Base-by-base conservation (phyloP, 1,284 basidiomycete species). In the Fistulinella cinereoalba region DNA sequence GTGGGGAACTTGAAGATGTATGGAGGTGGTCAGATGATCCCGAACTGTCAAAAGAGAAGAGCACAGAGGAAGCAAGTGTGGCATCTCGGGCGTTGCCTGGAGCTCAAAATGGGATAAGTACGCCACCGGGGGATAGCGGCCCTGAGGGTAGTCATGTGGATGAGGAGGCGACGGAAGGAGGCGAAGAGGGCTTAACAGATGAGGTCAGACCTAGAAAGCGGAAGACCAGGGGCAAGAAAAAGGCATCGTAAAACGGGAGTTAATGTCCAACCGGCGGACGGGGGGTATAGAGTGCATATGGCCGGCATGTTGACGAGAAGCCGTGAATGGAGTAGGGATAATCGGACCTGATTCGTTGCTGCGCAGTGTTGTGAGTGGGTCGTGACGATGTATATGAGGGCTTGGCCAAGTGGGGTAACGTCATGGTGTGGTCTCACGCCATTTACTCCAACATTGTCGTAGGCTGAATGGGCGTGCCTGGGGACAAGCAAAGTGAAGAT, bases 21-120 rank as follows among this genome's bases (percentile, higher is more conserved):
- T 89, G 83, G 83, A 64, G 54, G 13, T 89, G 84, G 83, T 70
- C 66, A 43, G 85, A 87, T 57, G 68, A 66, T 13, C 61, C 67
- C 16, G 62, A 67, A 41, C 52, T 64, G 56, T 54, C 54, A 40
- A 23, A 51, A 39, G 12, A 41, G 52, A 55, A 54, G 44, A 39
- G 22, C 18, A 44, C 32, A 36, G 33, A 43, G 34, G 50, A 49
- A 47, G 52, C 10, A 34, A 6, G 24, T 37, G 44, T 44, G 47
- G 46, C 27, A 47, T 36, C 36, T 43, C 46, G 42, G 52, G 53
- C 12, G 36, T 44, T 62, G 42, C 47, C 52, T 25, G 43, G 45
- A 8, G 48, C 37, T 34, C 42, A 39, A 47, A 54, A 58, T 10
- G 58, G 58, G 37, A 41, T 41, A 37, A 37, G 42, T 50, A 42